These are phyloP conservation scores for Fulvia fulva DNA, from an alignment of 2,329 filamentous ascomycete genomes.

Conservation along the genomic window DNA sequence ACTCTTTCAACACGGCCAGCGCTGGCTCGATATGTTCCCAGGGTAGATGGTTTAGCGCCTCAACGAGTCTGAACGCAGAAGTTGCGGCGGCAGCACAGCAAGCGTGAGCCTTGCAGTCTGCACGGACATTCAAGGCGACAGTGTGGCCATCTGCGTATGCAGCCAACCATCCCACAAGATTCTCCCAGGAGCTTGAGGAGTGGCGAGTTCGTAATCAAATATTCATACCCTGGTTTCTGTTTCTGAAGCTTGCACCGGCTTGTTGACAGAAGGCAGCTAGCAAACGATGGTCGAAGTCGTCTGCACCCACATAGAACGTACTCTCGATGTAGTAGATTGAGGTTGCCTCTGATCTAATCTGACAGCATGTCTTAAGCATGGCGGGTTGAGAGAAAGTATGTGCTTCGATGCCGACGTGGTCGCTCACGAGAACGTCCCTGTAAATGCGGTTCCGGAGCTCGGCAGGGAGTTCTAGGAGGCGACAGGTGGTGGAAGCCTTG, in stretches of 20 bases:
- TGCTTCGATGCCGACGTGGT: neutral
- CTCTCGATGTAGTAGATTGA: constrained; percentile 46
- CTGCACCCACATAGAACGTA: constrained; percentile 29
- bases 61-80: neutral
- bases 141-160: neutral
- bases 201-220: neutral
- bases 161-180: neutral
- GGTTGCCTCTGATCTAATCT: constrained; percentile 41
- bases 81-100: neutral
- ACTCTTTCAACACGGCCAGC: neutral
- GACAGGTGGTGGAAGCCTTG: neutral
- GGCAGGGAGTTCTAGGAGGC: constrained; percentile 31
- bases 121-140: neutral
- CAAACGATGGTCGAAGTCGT: neutral
- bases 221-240: neutral
- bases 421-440: constrained; percentile 35
- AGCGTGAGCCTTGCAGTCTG: neutral
- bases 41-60: neutral
- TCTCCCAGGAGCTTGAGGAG: neutral
- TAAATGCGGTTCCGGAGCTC: constrained; percentile 47
- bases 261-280: neutral
- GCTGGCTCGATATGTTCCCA: neutral
- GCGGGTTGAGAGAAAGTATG: constrained; percentile 36
- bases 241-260: neutral
- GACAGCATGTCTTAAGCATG: constrained; percentile 42